These are phyloP conservation scores for Penicillium brasilianum DNA, from an alignment of 2,329 filamentous ascomycete species.

Conservation along the genomic window DNA sequence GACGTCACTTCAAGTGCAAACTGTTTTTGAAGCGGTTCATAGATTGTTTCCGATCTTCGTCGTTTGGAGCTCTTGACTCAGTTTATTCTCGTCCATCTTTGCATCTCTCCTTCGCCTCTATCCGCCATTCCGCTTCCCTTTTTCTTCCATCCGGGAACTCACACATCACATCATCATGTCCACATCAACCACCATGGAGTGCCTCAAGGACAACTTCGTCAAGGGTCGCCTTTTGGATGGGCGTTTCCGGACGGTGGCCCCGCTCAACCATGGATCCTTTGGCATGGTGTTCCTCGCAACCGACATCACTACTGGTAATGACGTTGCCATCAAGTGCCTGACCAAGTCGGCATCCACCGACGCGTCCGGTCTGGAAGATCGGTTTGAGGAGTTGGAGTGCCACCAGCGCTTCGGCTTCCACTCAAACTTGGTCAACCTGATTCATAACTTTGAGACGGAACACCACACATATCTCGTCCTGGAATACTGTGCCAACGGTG, in stretches of 20 bases:
- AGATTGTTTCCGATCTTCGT: slow-evolving; percentile 28
- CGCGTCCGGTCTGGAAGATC: slow-evolving; percentile 72
- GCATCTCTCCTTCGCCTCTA: slow-evolving; percentile 14
- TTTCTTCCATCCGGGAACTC: slow-evolving; percentile 20
- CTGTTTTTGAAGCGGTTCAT: slow-evolving; percentile 31
- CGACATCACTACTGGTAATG: slow-evolving; percentile 75
- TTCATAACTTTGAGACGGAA: slow-evolving; percentile 90
- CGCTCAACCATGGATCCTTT: slow-evolving; percentile 97
- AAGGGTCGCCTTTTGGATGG: slow-evolving; percentile 56
- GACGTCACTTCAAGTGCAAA: slow-evolving; percentile 17
- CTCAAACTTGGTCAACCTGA: slow-evolving; percentile 89
- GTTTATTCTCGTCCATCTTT: slow-evolving; percentile 14
- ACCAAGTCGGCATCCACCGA: slow-evolving; percentile 75
- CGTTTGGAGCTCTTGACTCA: slow-evolving; percentile 20
- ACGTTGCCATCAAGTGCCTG: slow-evolving; percentile 94
- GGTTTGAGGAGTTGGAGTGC: slow-evolving; percentile 65
- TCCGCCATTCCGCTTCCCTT: background rate
- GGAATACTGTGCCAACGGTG: slow-evolving; percentile 93
- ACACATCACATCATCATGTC: slow-evolving; percentile 27
- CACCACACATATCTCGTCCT: slow-evolving; percentile 89
- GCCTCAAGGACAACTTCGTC: slow-evolving; percentile 43
- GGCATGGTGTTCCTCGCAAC: slow-evolving; percentile 96
- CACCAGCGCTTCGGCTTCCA: slow-evolving; percentile 80
- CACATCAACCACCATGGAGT: slow-evolving; percentile 35
- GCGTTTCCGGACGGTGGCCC: slow-evolving; percentile 88